Evolutionary conservation across 495 filamentous ascomycete species (phyloP), one percentile per base, ranked within the genome.

Genomic region (Cladorrhinum samala): DNA sequence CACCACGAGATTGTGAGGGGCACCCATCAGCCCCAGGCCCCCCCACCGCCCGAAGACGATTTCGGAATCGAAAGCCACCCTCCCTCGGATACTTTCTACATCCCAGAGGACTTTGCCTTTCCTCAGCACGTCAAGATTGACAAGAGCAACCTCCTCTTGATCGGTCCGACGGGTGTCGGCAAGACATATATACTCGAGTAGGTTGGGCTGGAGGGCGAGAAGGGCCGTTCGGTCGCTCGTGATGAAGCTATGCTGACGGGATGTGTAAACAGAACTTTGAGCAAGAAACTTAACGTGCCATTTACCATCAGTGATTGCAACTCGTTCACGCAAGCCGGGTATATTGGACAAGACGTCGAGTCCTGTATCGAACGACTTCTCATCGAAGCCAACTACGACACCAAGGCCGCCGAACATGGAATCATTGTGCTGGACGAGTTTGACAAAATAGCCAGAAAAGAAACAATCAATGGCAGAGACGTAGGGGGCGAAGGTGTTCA

Each of bases 241-340:
- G 17, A 17, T 23, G 50, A 8, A 23, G 44, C 42, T 9, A 25
- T 37, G 23, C 56, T 64, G 17, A 60, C 48, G 25, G 7, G 2
- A 49, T 23, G 24, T 5, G 11, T 16, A 16, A 18, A 5, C 43
- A 76, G 74, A 50, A 76, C 73, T 19, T 55, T 77, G 2, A 76
- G 74, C 68, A 79, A 77, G 61, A 72, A 77, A 51, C 67, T 98
- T 18, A 91, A 93, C 48, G 93, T 97, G 1, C 94, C 93, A 0
- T 96, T 98, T 66, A 92, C 88, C 54, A 97, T 97, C 68, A 93
- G 90, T 53, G 94, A 98, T 65, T 97, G 94, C 70, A 97, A 94
- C 13, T 86, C 93, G 3, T 92, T 98, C 57, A 98, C 93, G 2
- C 91, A 96, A 74, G 91, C 93, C 5, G 93, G 93, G 13, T 98